Conservation (phyloP, 2,329 filamentous ascomycete genomes). For the Myriosclerotinia scirpicola region DNA sequence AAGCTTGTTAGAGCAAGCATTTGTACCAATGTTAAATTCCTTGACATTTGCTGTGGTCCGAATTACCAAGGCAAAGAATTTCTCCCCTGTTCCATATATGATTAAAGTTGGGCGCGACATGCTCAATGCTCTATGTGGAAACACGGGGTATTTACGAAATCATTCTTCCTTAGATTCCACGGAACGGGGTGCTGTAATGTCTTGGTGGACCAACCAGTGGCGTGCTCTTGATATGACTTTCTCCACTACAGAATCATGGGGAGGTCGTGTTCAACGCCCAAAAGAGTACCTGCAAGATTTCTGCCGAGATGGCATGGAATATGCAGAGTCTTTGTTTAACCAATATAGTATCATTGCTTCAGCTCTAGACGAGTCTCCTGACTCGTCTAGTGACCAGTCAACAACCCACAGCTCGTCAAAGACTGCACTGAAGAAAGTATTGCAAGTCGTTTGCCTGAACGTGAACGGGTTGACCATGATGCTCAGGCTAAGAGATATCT, state of each 20-base stretch:
- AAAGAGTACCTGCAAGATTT: slow-evolving; percentile 77
- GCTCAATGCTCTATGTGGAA: slow-evolving; percentile 56
- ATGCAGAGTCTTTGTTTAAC: slow-evolving; percentile 80
- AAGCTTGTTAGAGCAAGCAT: slow-evolving; percentile 48
- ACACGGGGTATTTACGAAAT: slow-evolving; percentile 49
- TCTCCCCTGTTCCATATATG: slow-evolving; percentile 58
- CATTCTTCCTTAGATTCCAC: slow-evolving; percentile 30
- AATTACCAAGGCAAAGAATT: slow-evolving; percentile 50
- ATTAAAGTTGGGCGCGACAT: slow-evolving; percentile 59
- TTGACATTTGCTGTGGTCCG: slow-evolving; percentile 47
- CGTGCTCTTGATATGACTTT: slow-evolving; percentile 78
- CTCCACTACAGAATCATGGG: slow-evolving; percentile 80
- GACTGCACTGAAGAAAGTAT: slow-evolving; percentile 52
- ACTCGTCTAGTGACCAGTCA: slow-evolving; percentile 36
- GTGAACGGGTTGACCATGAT: slow-evolving; percentile 76
- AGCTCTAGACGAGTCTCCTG: slow-evolving; percentile 45
- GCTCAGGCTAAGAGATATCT: slow-evolving; percentile 85
- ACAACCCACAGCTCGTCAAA: slow-evolving; percentile 36
- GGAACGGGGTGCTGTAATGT: slow-evolving; percentile 49
- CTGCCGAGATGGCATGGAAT: slow-evolving; percentile 91
- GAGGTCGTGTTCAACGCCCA: slow-evolving; percentile 55
- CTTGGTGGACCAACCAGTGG: slow-evolving; percentile 88
- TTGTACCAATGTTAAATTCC: slow-evolving; percentile 47
- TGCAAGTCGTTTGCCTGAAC: slow-evolving; percentile 64
- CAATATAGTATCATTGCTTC: slow-evolving; percentile 77